Evolutionary conservation across 2,329 filamentous ascomycete genomes (phyloP).

Genomic region (Fusarium sororula): DNA sequence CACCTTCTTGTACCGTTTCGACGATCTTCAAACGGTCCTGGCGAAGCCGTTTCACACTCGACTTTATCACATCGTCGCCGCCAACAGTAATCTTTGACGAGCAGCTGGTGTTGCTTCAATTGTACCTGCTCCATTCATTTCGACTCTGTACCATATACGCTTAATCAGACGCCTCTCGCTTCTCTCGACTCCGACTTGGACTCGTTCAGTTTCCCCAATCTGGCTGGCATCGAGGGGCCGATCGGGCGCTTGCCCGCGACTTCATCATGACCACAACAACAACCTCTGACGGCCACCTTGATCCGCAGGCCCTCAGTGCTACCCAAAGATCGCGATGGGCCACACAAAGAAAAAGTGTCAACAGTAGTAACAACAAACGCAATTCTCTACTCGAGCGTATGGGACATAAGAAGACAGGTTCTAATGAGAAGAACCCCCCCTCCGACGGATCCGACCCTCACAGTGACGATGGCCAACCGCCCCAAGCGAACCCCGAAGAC

Average conservation of each 20-base stretch:
- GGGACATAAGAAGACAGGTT: conserved; percentile 68
- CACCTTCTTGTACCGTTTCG: conserved; percentile 30
- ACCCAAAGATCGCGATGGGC: conserved; percentile 93
- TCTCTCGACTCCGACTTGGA: conserved; percentile 27
- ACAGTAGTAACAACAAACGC: conserved; percentile 81
- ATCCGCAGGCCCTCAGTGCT: conserved; percentile 37
- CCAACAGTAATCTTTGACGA: conserved; percentile 27
- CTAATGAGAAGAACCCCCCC: conserved; percentile 74
- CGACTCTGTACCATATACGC: conserved; percentile 2
- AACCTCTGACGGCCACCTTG: conserved; percentile 41
- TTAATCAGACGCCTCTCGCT: conserved; percentile 10
- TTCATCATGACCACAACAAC: conserved; percentile 48
- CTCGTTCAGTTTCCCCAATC: conserved; percentile 39
- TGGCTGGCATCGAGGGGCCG: conserved; percentile 51
- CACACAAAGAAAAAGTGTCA: conserved; percentile 84
- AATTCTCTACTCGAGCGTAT: conserved; percentile 81
- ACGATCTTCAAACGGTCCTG: conserved; percentile 34
- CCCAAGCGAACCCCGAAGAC: conserved; percentile 44
- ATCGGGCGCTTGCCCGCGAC: conserved; percentile 52
- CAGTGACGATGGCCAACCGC: conserved; percentile 37
- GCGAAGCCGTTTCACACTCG: conserved; percentile 31
- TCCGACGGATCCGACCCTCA: conserved; percentile 44
- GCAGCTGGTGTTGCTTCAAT: conserved; percentile 38
- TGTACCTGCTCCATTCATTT: conserved; percentile 35
- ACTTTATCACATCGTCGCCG: conserved; percentile 4